Evolutionary conservation across 148 eudicot species (phyloP).

Genomic region (Spergularia marina): DNA sequence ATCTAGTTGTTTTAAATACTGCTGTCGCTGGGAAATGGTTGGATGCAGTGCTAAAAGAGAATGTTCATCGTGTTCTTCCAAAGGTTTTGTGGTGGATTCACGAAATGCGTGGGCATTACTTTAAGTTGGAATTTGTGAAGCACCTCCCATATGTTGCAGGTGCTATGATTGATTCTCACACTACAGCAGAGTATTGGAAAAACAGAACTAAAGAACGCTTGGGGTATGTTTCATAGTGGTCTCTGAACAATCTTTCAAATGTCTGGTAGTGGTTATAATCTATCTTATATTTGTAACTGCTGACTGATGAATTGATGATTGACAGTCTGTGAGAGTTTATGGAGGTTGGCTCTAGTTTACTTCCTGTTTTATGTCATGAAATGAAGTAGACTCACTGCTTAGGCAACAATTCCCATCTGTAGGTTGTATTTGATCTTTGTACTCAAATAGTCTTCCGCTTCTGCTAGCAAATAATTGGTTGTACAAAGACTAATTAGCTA

Average conservation of each 20-base stretch:
- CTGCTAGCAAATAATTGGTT: background rate
- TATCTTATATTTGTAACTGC: background rate
- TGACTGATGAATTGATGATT: background rate
- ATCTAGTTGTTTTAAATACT: conserved; percentile 86
- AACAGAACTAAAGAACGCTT: conserved; percentile 87
- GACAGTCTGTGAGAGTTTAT: background rate
- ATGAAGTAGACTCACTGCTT: background rate
- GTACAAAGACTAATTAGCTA: background rate
- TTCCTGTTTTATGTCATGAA: background rate
- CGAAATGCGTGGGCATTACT: conserved; percentile 99
- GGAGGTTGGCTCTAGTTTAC: background rate
- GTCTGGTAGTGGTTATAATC: background rate
- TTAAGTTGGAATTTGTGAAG: conserved; percentile 89
- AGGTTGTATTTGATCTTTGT: background rate
- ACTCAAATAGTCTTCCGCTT: background rate
- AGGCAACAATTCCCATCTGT: background rate
- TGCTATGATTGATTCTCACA: conserved; percentile 95
- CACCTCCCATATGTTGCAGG: conserved; percentile 96
- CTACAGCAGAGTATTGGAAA: conserved; percentile 95
- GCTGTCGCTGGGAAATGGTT: conserved; percentile 99
- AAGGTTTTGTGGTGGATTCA: conserved; percentile 99
- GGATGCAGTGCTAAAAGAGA: conserved; percentile 84
- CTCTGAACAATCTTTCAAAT: background rate
- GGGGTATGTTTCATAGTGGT: conserved; percentile 44
- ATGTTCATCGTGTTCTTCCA: conserved; percentile 82